Evolutionary conservation across 768 basidiomycete species (phyloP), one percentile per base, ranked within the genome.

Genomic region (Tricholoma hemisulphureum): DNA sequence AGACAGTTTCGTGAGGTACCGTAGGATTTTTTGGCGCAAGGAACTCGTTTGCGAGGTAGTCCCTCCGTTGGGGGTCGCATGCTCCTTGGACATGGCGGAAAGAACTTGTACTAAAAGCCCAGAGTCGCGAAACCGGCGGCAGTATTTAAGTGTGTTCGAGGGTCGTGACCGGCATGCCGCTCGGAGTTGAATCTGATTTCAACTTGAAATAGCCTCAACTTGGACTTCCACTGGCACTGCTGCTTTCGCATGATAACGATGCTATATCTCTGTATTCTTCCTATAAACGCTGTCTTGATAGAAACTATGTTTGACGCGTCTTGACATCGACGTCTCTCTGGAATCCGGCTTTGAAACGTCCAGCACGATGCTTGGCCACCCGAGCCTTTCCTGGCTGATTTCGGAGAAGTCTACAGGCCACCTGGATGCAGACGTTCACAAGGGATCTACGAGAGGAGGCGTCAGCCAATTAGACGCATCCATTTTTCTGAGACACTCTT

Each of bases 1-100:
- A 0, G 87, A 76, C 11, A 87, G 67, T 35, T 71, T 80, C 6
- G 84, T 88, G 35, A 93, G 67, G 29, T 67, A 61, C 3, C 61
- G 51, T 23, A 68, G 41, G n/a, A 71, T 28, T 29, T 62, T 64
- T 32, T 53, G 49, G 32, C 59, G 61, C 13, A 58, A 21, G 24
- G 51, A 9, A n/a, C 29, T 43, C 18, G 20, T 8, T 34, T 34
- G 9, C 9, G 32, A 34, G 14, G 3, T 20, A 8, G 18, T 20
- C 18, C 18, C 18, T 41, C 21, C 37, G 11, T 18, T 11, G 4
- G 16, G 3, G 2, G 37, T n/a, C 8, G 41, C 20, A 21, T 10
- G 24, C 14, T 45, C 23, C 23, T 24, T 23, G 21, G 43, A 24
- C 43, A 45, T 45, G 11, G 21, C 2, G 21, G 6, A 10, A 21